A percentile compares a stretch with the other conserved stretches of the same genome.
Conservation (phyloP, 345 rosid genomes). For the Brassica rapa region DNA sequence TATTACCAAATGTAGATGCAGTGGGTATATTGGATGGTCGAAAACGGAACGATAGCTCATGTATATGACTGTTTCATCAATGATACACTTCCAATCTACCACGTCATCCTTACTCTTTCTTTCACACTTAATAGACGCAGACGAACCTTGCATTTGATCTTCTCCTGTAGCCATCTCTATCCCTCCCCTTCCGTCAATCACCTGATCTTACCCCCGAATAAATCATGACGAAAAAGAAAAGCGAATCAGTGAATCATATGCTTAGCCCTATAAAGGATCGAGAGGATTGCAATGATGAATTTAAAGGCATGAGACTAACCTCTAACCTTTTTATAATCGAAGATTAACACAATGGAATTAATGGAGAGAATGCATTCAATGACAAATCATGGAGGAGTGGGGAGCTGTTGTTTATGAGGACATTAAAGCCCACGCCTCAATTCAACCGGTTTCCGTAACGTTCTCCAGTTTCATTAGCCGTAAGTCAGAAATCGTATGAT, state of each 20-base stretch:
- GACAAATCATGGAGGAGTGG: no score
- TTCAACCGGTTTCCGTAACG: no score
- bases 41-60: neutral
- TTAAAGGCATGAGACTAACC: neutral
- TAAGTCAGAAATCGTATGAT: no score
- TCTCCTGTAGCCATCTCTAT: neutral
- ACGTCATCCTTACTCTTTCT: neutral
- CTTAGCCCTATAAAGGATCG: neutral
- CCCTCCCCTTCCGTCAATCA: neutral
- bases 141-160: neutral
- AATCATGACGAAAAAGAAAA: neutral
- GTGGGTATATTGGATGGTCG: neutral
- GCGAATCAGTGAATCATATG: neutral
- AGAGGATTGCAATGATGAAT: neutral
- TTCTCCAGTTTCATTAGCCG: no score
- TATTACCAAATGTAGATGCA: neutral
- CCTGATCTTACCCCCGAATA: neutral
- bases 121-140: no score
- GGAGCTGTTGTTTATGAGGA: no score
- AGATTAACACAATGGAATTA: no score
- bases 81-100: neutral
- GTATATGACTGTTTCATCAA: neutral
- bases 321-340: no score
- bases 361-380: no score
- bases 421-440: no score